Base-by-base conservation (phyloP, 768 basidiomycete genomes). In the Leccinum subgranulosum region DNA sequence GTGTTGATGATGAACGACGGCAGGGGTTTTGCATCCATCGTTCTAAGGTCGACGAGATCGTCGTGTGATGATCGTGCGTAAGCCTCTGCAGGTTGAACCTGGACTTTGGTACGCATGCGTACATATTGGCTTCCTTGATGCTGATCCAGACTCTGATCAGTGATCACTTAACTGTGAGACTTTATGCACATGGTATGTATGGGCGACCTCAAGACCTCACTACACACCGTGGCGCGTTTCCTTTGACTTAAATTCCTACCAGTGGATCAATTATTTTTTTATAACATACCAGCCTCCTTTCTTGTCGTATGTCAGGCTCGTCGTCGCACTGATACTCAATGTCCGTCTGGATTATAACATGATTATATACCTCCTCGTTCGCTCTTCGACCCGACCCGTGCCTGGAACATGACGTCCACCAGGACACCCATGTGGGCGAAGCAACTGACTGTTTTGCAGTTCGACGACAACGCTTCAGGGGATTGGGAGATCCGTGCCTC, bases 31-130 rank as follows among this genome's bases (percentile, higher is more conserved):
- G 85, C 63, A 84, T 87, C 57, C 82, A 79, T 63, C 76, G 84
- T n/a, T 83, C 83, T 47, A 87, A 86, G 68, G 85, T 87, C 0
- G 85, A 87, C 60, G 85, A 87, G 61, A 73, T 87, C 21, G 75
- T 79, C 15, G 64, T 69, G 45, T 73, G 45, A 33, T 11, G 45
- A 33, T 11, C 9, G 6, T 3, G 50, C 9, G 19, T 14, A n/a
- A 8, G 36, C 0, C 36, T 17, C 17, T 39, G 17, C 36, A 39
- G 17, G 36, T 1, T 39, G 36, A 39, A 36, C 36, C 15, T 36
- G n/a, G 48, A 19, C 41, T 12, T 21, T 23, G 0, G 43, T 21
- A 21, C 19, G 19, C 43, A 19, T 8, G 43, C 15, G 0, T 39
- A 2, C 34, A 36, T 17, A 1, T 14, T 7, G 9, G 39, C 9